Percentiles rank a stretch among this genome's conserved stretches.
phyloP scores from a whole-genome alignment of 164 flowering plant genomes.

The Platanus orientalis region DNA sequence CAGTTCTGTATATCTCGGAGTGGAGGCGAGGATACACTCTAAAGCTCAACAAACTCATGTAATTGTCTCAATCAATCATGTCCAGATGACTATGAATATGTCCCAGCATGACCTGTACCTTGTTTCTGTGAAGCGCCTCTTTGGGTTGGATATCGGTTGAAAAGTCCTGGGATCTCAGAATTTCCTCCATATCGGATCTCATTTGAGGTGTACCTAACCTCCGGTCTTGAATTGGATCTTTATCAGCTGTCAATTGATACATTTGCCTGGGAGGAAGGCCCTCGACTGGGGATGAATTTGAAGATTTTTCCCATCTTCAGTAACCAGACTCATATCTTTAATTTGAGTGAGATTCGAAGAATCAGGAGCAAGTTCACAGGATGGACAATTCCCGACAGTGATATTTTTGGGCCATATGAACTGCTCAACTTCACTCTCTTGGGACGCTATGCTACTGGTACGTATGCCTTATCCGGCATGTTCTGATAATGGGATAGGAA shows the following conservation, averaged over 20 bases:
- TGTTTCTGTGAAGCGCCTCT: conserved; percentile 84
- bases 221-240: conserved; percentile 43
- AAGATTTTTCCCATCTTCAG: conserved; percentile 56
- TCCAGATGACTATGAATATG: conserved; percentile 52
- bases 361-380: conserved; percentile 53
- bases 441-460: conserved; percentile 55
- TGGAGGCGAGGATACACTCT: conserved; percentile 12
- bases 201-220: conserved; percentile 48
- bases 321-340: conserved; percentile 32
- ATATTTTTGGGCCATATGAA: conserved; percentile 82
- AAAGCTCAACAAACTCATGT: conserved; percentile 7
- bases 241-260: conserved; percentile 50
- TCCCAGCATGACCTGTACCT: conserved; percentile 29
- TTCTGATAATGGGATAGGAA: no score
- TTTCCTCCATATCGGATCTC: conserved; percentile 38
- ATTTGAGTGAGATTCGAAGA: conserved; percentile 56
- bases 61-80: conserved; percentile 41
- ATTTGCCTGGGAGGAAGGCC: conserved; percentile 61
- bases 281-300: conserved; percentile 63
- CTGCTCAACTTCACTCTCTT: conserved; percentile 54
- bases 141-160: conserved; percentile 70
- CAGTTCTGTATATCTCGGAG: conserved; percentile 12
- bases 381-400: conserved; percentile 54
- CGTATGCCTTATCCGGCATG: no score
- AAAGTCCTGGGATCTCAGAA: conserved; percentile 78